phyloP scores from a whole-genome alignment of 495 filamentous ascomycete genomes.

The Xylaria scruposa region DNA sequence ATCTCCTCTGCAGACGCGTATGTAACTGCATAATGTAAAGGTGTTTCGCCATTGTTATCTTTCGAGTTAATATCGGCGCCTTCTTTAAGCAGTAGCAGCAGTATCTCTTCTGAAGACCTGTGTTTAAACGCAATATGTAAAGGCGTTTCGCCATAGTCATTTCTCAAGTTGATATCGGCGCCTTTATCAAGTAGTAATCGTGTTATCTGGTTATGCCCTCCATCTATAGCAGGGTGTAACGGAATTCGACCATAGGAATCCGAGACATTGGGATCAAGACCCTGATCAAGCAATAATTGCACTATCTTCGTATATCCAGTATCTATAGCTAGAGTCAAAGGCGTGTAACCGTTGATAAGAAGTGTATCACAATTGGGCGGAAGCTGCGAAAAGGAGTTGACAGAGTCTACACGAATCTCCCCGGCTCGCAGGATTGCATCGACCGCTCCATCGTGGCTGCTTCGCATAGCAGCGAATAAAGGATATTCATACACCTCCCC shows the following conservation, averaged over 20 bases:
- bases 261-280: not conserved
- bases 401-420: not conserved
- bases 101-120: too few relatives aligned
- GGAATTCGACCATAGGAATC: not conserved
- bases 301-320: not conserved
- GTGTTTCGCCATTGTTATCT: not conserved
- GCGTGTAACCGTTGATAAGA: not conserved
- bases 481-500: not conserved
- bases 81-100: not conserved
- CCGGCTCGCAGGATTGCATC: not conserved
- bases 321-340: not conserved
- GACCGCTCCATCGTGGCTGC: not conserved
- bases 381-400: not conserved
- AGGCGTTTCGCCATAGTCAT: not conserved
- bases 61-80: not conserved
- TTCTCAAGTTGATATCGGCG: too few relatives aligned
- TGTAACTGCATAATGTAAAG: not conserved
- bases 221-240: fast-evolving
- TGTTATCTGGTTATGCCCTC: not conserved
- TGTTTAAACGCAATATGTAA: not conserved
- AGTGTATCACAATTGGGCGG: not conserved
- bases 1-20: too few relatives aligned
- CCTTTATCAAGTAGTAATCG: not conserved
- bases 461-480: not conserved
- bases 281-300: conserved; percentile 23